These are phyloP conservation scores for Diaporthe sp. DNA, from an alignment of 2,329 filamentous ascomycete species.

Conservation along the genomic window DNA sequence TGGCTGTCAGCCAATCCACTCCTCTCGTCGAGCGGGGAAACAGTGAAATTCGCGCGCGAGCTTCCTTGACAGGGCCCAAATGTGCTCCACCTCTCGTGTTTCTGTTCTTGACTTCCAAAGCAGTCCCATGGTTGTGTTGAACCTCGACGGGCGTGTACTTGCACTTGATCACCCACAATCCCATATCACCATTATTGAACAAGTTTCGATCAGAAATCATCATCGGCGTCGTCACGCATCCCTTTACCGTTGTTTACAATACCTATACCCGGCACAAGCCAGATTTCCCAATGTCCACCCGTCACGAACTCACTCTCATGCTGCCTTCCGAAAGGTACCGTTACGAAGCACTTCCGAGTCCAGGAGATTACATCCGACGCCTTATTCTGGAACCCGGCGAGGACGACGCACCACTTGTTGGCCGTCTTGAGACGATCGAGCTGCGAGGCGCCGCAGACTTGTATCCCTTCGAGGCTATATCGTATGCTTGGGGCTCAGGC, in stretches of 20 bases:
- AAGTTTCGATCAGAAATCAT: not conserved
- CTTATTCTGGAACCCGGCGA: not conserved
- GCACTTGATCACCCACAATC: not conserved
- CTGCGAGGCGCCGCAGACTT: not conserved
- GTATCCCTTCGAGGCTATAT: slow-evolving; percentile 6
- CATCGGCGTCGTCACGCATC: not conserved
- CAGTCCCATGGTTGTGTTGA: not conserved
- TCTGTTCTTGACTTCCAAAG: not conserved
- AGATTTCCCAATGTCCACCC: not conserved
- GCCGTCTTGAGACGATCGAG: not conserved
- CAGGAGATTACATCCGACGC: not conserved
- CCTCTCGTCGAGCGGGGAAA: not conserved
- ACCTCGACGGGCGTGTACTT: not conserved
- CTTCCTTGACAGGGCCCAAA: not conserved
- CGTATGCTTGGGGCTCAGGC: slow-evolving; percentile 17
- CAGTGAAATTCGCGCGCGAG: not conserved
- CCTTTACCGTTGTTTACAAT: not conserved
- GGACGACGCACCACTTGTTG: not conserved
- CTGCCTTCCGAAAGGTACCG: not conserved
- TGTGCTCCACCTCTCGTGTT: not conserved
- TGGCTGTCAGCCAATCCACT: not conserved
- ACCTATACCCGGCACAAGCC: not conserved
- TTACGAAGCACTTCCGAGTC: not conserved
- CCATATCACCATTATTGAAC: not conserved
- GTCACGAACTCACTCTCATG: not conserved